These are phyloP conservation scores for Candida patagonica DNA, from an alignment of 805 yeast genomes.

Conservation along the genomic window DNA sequence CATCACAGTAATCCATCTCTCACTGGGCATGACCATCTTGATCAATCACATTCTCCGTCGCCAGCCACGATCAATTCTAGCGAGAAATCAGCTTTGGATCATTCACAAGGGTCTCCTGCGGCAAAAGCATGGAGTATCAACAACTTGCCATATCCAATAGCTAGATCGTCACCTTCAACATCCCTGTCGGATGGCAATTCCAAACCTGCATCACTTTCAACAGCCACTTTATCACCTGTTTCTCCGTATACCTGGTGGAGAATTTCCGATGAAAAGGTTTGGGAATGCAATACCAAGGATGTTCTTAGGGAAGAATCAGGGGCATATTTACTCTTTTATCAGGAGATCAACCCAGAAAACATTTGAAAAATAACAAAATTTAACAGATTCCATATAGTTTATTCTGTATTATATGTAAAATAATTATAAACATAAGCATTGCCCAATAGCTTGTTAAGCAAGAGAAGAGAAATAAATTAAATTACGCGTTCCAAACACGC, in stretches of 20 bases:
- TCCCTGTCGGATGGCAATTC: constrained; percentile 1
- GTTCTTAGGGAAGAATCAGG: constrained; percentile 62
- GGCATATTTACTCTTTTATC: constrained; percentile 83
- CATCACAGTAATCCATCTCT: not conserved
- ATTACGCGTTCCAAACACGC: not conserved
- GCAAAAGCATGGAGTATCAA: not conserved
- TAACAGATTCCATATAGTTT: too few relatives aligned
- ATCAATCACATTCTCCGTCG: not conserved
- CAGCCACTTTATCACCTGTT: constrained; percentile 36
- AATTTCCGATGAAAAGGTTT: constrained; percentile 64
- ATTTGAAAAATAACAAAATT: not conserved
- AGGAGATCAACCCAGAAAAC: constrained; percentile 27
- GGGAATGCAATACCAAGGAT: constrained; percentile 49
- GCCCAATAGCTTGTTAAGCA: too few relatives aligned
- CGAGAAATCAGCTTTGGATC: not conserved
- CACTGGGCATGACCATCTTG: not conserved
- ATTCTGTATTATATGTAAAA: too few relatives aligned
- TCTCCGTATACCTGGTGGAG: constrained; percentile 49
- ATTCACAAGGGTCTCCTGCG: not conserved
- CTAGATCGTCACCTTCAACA: constrained; percentile 12
- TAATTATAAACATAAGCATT: too few relatives aligned
- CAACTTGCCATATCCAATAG: constrained; percentile 12
- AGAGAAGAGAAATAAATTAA: not conserved
- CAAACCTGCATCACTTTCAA: not conserved
- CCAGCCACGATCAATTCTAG: not conserved